Evolutionary conservation across 2,329 filamentous ascomycete species (phyloP).

Genomic region (Thielaviopsis populi): DNA sequence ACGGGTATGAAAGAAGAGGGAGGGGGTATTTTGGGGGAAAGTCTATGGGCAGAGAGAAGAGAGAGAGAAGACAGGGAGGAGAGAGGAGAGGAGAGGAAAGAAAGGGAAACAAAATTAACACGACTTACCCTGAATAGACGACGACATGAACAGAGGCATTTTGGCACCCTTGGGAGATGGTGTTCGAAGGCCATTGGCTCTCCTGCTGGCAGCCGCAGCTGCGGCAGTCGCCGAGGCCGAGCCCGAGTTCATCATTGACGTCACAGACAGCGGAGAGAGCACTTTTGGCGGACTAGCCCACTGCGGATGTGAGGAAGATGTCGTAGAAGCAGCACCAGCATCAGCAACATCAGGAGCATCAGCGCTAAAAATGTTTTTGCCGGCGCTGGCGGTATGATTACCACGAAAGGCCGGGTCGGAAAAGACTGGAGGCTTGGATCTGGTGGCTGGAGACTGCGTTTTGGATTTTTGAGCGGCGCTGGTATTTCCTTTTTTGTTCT

Average conservation of each 20-base stretch:
- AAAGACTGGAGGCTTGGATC: not conserved
- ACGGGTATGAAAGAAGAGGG: not conserved
- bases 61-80: too few relatives aligned
- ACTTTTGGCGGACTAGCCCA: not conserved
- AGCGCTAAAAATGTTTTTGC: not conserved
- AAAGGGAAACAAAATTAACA: not conserved
- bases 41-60: too few relatives aligned
- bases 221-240: constrained; percentile 3
- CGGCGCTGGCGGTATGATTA: not conserved
- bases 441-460: not conserved
- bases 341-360: not conserved
- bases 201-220: not conserved
- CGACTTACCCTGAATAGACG: constrained; percentile 26
- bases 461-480: not conserved
- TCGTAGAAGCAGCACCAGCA: not conserved
- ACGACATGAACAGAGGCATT: constrained; percentile 29
- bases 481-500: constrained; percentile 7
- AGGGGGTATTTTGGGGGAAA: too few relatives aligned
- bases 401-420: constrained; percentile 3
- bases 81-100: not conserved
- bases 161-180: constrained; percentile 19
- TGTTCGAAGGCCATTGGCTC: not conserved
- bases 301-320: not conserved
- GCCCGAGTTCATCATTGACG: constrained; percentile 5
- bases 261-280: constrained; percentile 8